A percentile compares a stretch with the other conserved stretches of the same genome.
These are phyloP conservation scores for Arthromyces matolae DNA, from an alignment of 768 basidiomycete species.

Conservation along the genomic window DNA sequence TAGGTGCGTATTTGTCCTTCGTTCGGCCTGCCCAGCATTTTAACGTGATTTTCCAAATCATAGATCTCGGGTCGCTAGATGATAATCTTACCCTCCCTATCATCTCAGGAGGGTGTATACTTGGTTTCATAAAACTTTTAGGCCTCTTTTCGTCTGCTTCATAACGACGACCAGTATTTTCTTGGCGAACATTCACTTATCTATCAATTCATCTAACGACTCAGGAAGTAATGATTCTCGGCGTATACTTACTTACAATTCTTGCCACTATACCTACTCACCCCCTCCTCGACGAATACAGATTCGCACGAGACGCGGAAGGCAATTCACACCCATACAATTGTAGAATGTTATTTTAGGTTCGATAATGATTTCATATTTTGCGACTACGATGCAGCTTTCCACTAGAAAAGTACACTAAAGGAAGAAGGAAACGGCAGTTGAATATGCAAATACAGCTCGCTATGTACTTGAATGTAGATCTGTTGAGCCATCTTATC, in stretches of 20 bases:
- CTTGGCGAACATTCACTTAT: neutral
- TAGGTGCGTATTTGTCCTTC: constrained; percentile 65
- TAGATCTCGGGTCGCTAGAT: constrained; percentile 81
- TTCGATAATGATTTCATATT: too few relatives aligned
- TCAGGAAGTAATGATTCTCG: constrained; percentile 1
- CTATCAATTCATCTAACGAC: constrained; percentile 1
- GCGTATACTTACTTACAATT: neutral
- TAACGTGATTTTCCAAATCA: constrained; percentile 6
- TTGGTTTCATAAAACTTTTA: constrained; percentile 40
- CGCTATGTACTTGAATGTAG: too few relatives aligned
- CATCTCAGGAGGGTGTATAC: constrained; percentile 67
- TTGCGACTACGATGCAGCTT: too few relatives aligned
- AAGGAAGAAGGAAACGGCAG: too few relatives aligned
- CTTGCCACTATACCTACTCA: neutral
- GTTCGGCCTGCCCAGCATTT: constrained; percentile 2
- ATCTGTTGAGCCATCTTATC: too few relatives aligned
- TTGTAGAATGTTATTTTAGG: too few relatives aligned
- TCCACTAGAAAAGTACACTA: too few relatives aligned
- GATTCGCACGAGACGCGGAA: too few relatives aligned
- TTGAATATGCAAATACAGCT: too few relatives aligned
- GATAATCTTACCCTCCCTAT: constrained; percentile 91
- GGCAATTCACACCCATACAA: too few relatives aligned
- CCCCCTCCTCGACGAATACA: neutral
- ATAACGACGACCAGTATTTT: neutral
- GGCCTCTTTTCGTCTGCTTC: constrained; percentile 26